Conservation (phyloP, 2,329 filamentous ascomycete species). For the Aspergillus tubingensis region DNA sequence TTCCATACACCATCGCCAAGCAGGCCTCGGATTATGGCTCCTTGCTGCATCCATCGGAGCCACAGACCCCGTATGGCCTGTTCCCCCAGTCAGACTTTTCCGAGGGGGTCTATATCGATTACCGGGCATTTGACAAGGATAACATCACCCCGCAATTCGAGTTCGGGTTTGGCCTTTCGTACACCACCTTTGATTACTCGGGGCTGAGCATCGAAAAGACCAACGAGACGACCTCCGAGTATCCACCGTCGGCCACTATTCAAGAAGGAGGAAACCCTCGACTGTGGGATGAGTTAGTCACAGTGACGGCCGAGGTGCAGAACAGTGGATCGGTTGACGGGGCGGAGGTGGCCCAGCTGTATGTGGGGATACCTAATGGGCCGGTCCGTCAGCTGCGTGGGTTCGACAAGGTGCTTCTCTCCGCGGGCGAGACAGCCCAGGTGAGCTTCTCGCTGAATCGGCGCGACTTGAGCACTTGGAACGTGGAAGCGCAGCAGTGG, state of each 20-base stretch:
- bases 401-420: constrained; percentile 54
- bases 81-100: constrained; percentile 45
- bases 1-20: constrained; percentile 64
- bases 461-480: constrained; percentile 34
- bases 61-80: constrained; percentile 17
- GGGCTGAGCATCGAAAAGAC: constrained; percentile 10
- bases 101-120: constrained; percentile 57
- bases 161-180: constrained; percentile 41
- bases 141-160: constrained; percentile 40
- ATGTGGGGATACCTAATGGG: constrained; percentile 45
- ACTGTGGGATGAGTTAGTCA: constrained; percentile 54
- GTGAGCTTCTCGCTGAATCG: constrained; percentile 48
- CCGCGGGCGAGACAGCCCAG: constrained; percentile 40
- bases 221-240: constrained; percentile 2
- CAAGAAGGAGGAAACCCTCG: constrained; percentile 55
- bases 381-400: constrained; percentile 48
- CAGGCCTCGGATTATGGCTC: constrained; percentile 58
- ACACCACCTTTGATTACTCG: constrained; percentile 29
- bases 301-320: constrained; percentile 48
- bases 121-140: constrained; percentile 52
- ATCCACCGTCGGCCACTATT: constrained; percentile 43
- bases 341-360: constrained; percentile 57
- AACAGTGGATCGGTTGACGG: constrained; percentile 54
- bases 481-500: constrained; percentile 30
- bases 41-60: constrained; percentile 17